A percentile compares a stretch with the other conserved stretches of the same genome.
Evolutionary conservation across 176 grass and related monocot genomes (phyloP).

Genomic region (Zea luxurians): DNA sequence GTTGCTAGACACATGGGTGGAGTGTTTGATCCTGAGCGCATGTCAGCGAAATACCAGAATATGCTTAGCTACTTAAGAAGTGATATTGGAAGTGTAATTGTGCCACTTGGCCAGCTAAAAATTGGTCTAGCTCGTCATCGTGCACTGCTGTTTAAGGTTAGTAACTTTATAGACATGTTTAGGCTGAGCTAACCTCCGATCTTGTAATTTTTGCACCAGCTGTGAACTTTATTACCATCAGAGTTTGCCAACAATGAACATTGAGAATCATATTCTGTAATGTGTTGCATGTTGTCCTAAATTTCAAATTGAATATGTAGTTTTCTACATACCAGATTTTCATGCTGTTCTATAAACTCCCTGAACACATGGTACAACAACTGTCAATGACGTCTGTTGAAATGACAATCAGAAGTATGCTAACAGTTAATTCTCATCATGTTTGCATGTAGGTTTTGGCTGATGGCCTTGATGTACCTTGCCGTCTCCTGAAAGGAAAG

Average conservation of each 20-base stretch:
- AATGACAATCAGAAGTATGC: neutral
- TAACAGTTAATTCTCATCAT: slow-evolving; percentile 30
- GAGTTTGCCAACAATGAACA: slow-evolving; percentile 13
- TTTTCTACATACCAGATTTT: slow-evolving; percentile 24
- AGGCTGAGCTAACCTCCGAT: slow-evolving; percentile 2
- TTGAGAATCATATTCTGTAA: slow-evolving; percentile 22
- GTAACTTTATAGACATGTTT: slow-evolving; percentile 26
- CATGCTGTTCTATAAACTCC: slow-evolving; percentile 5
- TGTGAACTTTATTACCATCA: neutral
- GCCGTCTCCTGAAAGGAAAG: slow-evolving; percentile 90
- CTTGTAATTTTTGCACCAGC: neutral
- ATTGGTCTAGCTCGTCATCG: slow-evolving; percentile 91
- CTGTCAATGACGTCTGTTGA: neutral
- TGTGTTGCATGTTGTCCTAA: slow-evolving; percentile 20
- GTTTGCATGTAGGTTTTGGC: slow-evolving; percentile 79
- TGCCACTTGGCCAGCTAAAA: slow-evolving; percentile 81
- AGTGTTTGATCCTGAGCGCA: slow-evolving; percentile 71
- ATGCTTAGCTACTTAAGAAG: slow-evolving; percentile 58
- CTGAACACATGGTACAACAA: neutral
- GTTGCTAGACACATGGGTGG: slow-evolving; percentile 94
- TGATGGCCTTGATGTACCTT: slow-evolving; percentile 76
- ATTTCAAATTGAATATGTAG: slow-evolving; percentile 16
- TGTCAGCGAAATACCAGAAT: slow-evolving; percentile 56
- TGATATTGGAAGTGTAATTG: slow-evolving; percentile 59
- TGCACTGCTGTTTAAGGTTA: slow-evolving; percentile 95